phyloP scores from a whole-genome alignment of 805 yeast species.

The Yarrowia bubula region DNA sequence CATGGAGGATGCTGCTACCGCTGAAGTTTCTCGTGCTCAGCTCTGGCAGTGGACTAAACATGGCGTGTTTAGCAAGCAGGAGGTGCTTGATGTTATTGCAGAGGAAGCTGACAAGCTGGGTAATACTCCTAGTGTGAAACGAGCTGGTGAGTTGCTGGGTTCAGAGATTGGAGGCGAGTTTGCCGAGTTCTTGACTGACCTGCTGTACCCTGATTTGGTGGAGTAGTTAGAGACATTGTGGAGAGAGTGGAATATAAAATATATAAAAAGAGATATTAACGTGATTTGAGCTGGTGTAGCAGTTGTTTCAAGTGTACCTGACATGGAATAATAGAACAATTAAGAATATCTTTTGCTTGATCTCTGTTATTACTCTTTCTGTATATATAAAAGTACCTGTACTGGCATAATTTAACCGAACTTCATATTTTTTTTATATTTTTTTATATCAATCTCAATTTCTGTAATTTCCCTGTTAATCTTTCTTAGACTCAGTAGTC shows the following conservation, averaged over 20 bases:
- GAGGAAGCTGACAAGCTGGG: conserved; percentile 19
- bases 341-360: no score
- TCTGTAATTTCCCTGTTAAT: no score
- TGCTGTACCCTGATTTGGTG: conserved; percentile 8
- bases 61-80: conserved; percentile 50
- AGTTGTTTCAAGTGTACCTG: no score
- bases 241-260: not conserved
- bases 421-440: no score
- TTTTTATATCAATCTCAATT: no score
- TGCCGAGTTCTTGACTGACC: conserved; percentile 23
- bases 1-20: conserved; percentile 77
- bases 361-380: no score
- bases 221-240: no score
- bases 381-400: no score
- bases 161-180: conserved; percentile 17
- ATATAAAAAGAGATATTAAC: not conserved
- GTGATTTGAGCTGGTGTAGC: no score
- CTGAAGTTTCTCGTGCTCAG: conserved; percentile 67
- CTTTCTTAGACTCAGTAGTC: no score
- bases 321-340: no score
- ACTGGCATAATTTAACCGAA: no score
- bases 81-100: conserved; percentile 1
- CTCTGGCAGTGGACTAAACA: conserved; percentile 72
- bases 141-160: not conserved
- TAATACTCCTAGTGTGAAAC: not conserved